These are phyloP conservation scores for Leucocoprinus leucothites DNA, from an alignment of 768 basidiomycete genomes.

Conservation along the genomic window DNA sequence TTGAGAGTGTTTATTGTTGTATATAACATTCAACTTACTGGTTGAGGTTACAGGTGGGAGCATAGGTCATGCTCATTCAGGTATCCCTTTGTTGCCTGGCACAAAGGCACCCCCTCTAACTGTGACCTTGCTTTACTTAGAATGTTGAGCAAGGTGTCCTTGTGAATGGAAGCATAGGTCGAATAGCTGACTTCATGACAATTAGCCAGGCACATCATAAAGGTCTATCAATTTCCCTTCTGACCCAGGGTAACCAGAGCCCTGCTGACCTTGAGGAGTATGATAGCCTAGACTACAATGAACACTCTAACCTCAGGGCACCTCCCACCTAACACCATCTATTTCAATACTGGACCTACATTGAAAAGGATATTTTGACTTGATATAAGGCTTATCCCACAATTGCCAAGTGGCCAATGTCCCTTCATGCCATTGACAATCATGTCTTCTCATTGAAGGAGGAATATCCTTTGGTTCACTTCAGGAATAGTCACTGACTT, in stretches of 20 bases:
- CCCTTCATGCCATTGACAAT: too few relatives aligned
- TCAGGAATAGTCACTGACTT: slow-evolving; percentile 44
- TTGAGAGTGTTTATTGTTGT: background rate
- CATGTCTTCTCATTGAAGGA: background rate
- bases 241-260: slow-evolving; percentile 5
- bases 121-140: slow-evolving; percentile 25
- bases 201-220: slow-evolving; percentile 41
- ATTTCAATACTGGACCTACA: background rate
- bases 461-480: slow-evolving; percentile 60
- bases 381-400: background rate
- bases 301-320: background rate
- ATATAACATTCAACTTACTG: background rate
- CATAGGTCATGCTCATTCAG: slow-evolving; percentile 80
- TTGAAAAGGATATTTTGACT: background rate
- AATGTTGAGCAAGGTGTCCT: slow-evolving; percentile 59
- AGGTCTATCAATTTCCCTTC: slow-evolving; percentile 31
- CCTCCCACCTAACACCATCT: background rate
- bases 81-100: slow-evolving; percentile 22
- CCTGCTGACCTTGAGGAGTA: background rate
- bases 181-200: slow-evolving; percentile 47
- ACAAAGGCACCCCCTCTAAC: background rate
- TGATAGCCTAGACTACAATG: slow-evolving; percentile 7
- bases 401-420: background rate
- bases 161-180: slow-evolving; percentile 68
- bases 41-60: slow-evolving; percentile 46